phyloP scores from a whole-genome alignment of 208 protist species.

The Spironucleus salmonicida region DNA sequence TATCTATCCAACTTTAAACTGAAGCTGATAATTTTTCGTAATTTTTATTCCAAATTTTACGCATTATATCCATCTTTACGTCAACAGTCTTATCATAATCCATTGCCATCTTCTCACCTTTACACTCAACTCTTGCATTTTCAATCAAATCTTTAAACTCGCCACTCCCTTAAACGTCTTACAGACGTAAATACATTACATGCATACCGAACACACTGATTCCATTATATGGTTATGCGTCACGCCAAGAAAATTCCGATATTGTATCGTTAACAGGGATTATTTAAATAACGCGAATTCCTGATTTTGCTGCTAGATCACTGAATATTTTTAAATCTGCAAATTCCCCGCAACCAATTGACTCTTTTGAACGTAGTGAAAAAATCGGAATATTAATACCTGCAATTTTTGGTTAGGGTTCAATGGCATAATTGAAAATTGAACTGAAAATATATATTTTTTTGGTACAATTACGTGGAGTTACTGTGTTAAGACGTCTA shows the following conservation, averaged over 20 bases:
- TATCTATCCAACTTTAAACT: constrained; percentile 27
- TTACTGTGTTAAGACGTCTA: no score
- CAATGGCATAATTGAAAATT: constrained; percentile 18
- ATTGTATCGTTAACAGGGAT: constrained; percentile 58
- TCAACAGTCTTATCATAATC: no score
- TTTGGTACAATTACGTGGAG: no score
- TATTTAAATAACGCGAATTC: constrained; percentile 51
- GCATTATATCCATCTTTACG: no score
- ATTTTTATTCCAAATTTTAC: no score
- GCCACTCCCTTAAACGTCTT: no score
- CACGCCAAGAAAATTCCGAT: constrained; percentile 36
- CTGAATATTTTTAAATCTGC: constrained; percentile 44
- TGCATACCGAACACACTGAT: constrained; percentile 56
- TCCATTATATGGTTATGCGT: constrained; percentile 57
- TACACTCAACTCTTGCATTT: no score
- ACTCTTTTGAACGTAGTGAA: constrained; percentile 48
- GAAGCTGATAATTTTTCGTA: no score
- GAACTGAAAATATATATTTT: no score
- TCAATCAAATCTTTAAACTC: no score
- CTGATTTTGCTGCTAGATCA: constrained; percentile 40
- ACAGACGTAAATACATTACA: constrained; percentile 58
- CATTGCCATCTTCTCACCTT: no score
- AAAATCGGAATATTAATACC: constrained; percentile 56
- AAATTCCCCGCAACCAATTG: constrained; percentile 58
- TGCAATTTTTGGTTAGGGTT: not conserved